Evolutionary conservation across 2,329 filamentous ascomycete species (phyloP).

Genomic region (Phialophora macrospora): DNA sequence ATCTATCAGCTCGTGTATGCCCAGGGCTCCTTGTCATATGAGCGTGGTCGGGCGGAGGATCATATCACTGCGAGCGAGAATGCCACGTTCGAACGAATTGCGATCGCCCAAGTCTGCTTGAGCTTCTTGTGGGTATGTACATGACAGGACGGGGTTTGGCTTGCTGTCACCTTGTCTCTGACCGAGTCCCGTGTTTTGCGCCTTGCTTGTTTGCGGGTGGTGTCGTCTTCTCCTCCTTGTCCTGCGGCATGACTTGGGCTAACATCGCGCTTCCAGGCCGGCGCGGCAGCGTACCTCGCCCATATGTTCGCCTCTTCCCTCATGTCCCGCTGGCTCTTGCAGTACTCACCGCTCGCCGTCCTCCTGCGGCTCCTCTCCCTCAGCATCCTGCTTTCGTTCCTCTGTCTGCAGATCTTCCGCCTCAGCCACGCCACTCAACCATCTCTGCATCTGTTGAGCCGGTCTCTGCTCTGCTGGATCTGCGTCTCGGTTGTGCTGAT

Average conservation of each 20-base stretch:
- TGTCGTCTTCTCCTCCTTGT: neutral
- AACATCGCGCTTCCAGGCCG: slow-evolving; percentile 43
- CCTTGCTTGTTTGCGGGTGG: neutral
- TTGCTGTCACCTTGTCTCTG: neutral
- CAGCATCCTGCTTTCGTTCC: slow-evolving; percentile 37
- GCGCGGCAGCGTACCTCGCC: slow-evolving; percentile 37
- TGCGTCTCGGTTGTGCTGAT: slow-evolving; percentile 35
- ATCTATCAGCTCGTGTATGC: slow-evolving; percentile 50
- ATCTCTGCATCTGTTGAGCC: slow-evolving; percentile 33
- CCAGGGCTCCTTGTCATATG: slow-evolving; percentile 45
- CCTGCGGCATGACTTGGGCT: neutral
- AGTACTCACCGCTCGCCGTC: slow-evolving; percentile 78
- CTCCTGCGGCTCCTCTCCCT: slow-evolving; percentile 68
- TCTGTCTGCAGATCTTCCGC: slow-evolving; percentile 35
- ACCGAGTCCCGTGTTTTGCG: neutral
- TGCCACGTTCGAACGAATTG: slow-evolving; percentile 24
- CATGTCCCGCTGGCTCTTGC: slow-evolving; percentile 65
- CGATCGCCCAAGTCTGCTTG: slow-evolving; percentile 34
- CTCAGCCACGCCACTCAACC: slow-evolving; percentile 34
- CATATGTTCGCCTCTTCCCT: slow-evolving; percentile 39
- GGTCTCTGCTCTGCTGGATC: slow-evolving; percentile 37
- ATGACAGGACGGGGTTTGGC: slow-evolving; percentile 30
- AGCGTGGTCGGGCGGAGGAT: slow-evolving; percentile 46
- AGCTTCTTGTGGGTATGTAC: slow-evolving; percentile 41
- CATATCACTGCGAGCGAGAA: slow-evolving; percentile 51